Base-by-base conservation (phyloP, 2,329 filamentous ascomycete genomes). In the Pseudogymnoascus sp. region DNA sequence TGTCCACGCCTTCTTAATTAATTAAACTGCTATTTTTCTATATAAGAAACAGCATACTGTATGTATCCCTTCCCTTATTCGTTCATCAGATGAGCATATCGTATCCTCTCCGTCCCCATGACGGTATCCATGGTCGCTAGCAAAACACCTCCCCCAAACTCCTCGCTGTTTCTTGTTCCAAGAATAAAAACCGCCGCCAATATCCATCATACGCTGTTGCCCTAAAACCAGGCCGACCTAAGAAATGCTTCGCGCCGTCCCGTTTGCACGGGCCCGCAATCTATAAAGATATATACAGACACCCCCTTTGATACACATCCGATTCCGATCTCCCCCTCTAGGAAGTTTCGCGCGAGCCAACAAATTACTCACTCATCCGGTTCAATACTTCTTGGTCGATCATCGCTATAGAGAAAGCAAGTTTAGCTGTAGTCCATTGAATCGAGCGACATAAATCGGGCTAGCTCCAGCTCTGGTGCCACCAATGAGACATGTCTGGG, bases 221-320 rank as follows among this genome's bases (percentile, higher is more conserved):
- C 50, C 28, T 57, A 57, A 19, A 57, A 33, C 8, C 17, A 21
- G 50, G 50, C 50, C 10, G 28, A 57, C 9, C n/a, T 19, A 57
- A 33, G 28, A 57, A 57, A 57, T 21, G 50, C 28, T 33, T 21
- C 50, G 50, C 28, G 17, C 26, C 28, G 28, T 33, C 50, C 50
- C 50, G 50, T 57, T 57, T 33, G 50, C 17, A 57, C 50, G 11
- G 50, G 50, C 9, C 17, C 28, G 11, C 50, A 19, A 21, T 57
- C 28, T 57, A 57, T 57, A 19, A 57, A 57, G 26, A 57, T 57
- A 57, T 57, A 35, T 57, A 57, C 50, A 57, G 50, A 57, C 28
- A 1, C 9, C 10, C 31, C 11, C n/a, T 57, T 35, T 21, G 28
- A 33, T 35, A 33, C 11, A 28, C 50, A 33, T 15, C 28, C 17